Percentiles rank a stretch among this genome's conserved stretches.
phyloP scores from a whole-genome alignment of 495 filamentous ascomycete species.

The Geoglossum glabrum region DNA sequence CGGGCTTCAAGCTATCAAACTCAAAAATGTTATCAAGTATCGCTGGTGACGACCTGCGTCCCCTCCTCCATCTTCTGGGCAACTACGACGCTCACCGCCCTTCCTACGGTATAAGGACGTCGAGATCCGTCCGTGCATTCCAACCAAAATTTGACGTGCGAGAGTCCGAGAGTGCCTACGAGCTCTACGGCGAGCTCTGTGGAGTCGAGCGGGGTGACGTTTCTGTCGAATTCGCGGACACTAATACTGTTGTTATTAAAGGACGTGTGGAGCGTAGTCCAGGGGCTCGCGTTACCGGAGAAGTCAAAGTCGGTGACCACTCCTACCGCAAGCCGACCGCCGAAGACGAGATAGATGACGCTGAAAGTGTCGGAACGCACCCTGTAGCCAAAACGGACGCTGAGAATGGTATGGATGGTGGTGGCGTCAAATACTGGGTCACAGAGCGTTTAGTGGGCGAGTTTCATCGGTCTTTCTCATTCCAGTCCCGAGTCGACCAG shows the following conservation, averaged over 20 bases:
- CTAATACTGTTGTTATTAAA: conserved; percentile 50
- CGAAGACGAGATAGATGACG: conserved; percentile 34
- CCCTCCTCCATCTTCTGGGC: conserved; percentile 58
- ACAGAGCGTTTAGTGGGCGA: conserved; percentile 62
- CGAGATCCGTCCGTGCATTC: conserved; percentile 24
- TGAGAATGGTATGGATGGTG: conserved; percentile 13
- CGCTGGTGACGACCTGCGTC: conserved; percentile 32
- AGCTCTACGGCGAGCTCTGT: conserved; percentile 76
- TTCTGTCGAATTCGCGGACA: conserved; percentile 67
- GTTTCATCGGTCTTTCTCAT: conserved; percentile 62
- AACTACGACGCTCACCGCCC: conserved; percentile 41
- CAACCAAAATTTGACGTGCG: conserved; percentile 63
- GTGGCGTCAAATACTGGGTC: conserved; percentile 49
- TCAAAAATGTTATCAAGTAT: conserved; percentile 34
- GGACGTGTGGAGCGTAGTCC: conserved; percentile 44
- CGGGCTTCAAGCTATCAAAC: too few species aligned
- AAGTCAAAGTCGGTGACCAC: conserved; percentile 19
- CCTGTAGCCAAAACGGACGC: not conserved
- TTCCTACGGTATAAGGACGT: conserved; percentile 8
- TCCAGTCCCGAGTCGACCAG: conserved; percentile 55
- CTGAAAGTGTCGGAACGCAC: not conserved
- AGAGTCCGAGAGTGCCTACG: conserved; percentile 45
- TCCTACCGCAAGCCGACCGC: conserved; percentile 35
- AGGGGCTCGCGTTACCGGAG: conserved; percentile 16
- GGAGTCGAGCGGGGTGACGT: conserved; percentile 62